These are phyloP conservation scores for Aspergillus taichungensis DNA, from an alignment of 495 filamentous ascomycete species.

Conservation along the genomic window DNA sequence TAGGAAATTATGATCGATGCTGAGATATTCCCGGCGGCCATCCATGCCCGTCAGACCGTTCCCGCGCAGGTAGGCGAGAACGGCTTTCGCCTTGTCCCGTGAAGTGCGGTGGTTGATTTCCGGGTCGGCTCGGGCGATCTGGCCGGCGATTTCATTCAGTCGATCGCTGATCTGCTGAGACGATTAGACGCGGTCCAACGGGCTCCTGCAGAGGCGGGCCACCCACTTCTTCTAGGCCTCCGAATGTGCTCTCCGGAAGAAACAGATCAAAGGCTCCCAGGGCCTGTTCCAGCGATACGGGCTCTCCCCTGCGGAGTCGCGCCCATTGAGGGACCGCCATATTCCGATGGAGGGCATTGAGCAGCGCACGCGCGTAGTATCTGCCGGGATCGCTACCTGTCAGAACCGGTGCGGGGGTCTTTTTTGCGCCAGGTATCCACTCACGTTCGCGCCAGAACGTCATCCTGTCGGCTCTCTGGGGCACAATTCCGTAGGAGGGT, in stretches of 20 bases:
- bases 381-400: conserved; percentile 27
- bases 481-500: conserved; percentile 58
- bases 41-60: conserved; percentile 61
- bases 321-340: conserved; percentile 72
- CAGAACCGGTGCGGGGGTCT: conserved; percentile 1
- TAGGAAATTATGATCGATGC: conserved; percentile 77
- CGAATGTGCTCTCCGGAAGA: conserved; percentile 57
- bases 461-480: conserved; percentile 50
- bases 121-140: conserved; percentile 41
- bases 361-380: conserved; percentile 62
- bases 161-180: conserved; percentile 43
- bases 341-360: conserved; percentile 73
- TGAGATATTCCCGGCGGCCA: conserved; percentile 57
- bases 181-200: neutral
- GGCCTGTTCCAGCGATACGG: conserved; percentile 60
- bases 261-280: conserved; percentile 84
- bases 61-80: conserved; percentile 56
- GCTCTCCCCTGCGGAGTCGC: conserved; percentile 40
- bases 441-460: conserved; percentile 75
- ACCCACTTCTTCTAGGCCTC: conserved; percentile 65
- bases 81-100: conserved; percentile 54
- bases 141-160: conserved; percentile 53
- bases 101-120: conserved; percentile 43
- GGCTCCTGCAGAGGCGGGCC: neutral
- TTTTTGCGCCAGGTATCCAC: conserved; percentile 10